Conservation (phyloP, 352 stramenopile species). For the Blastocystis sp. region DNA sequence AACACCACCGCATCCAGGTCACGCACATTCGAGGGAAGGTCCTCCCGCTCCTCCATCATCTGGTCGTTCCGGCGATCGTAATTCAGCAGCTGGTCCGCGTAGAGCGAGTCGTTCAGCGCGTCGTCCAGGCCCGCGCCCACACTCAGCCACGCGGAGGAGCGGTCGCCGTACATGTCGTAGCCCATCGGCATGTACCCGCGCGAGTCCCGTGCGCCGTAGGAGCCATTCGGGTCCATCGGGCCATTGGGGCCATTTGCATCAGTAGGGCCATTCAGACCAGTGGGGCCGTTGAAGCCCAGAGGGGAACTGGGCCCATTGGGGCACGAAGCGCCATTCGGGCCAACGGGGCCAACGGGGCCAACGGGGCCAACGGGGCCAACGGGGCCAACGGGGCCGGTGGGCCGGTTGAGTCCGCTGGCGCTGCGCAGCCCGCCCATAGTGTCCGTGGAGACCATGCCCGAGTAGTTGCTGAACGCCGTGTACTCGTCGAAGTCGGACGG, state of each 20-base stretch:
- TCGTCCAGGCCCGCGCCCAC: not conserved
- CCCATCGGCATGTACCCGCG: not conserved
- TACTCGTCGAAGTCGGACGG: not conserved
- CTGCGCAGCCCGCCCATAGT: not conserved
- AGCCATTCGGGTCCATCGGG: no score
- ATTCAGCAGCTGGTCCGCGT: not conserved
- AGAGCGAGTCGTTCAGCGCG: not conserved
- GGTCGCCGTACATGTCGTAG: not conserved
- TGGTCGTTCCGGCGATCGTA: not conserved
- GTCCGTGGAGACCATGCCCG: not conserved
- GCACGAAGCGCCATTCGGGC: no score
- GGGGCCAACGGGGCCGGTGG: no score
- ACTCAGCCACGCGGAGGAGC: not conserved
- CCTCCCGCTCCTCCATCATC: conserved; percentile 50
- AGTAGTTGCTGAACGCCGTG: not conserved
- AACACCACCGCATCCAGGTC: conserved; percentile 43
- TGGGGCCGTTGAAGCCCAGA: no score
- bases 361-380: no score
- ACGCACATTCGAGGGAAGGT: conserved; percentile 27
- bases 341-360: no score
- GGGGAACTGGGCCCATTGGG: no score
- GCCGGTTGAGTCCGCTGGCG: not conserved
- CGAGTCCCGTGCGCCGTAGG: no score
- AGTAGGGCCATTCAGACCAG: no score
- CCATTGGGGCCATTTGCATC: no score